Evolutionary conservation across 2,329 filamentous ascomycete species (phyloP).

Genomic region (Cladophialophora psammophila): DNA sequence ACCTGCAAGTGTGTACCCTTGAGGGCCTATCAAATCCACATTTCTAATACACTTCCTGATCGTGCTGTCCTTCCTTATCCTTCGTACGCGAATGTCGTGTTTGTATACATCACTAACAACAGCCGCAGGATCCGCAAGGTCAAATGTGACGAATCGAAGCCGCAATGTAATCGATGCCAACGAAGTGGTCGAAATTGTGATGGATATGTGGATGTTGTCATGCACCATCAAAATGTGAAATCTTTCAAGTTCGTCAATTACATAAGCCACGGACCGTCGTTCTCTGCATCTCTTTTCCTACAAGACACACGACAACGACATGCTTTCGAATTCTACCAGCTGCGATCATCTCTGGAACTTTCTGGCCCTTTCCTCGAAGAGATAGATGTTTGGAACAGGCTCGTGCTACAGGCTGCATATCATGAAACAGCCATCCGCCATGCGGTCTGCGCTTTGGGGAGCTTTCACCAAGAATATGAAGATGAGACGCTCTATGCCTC

Average conservation of each 20-base stretch:
- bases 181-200: slow-evolving; percentile 6
- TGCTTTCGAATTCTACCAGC: slow-evolving; percentile 11
- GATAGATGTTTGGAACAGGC: slow-evolving; percentile 13
- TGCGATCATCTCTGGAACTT: slow-evolving; percentile 9
- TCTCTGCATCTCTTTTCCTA: not conserved
- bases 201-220: slow-evolving; percentile 9
- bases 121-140: slow-evolving; percentile 12
- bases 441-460: slow-evolving; percentile 4
- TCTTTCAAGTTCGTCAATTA: slow-evolving; percentile 11
- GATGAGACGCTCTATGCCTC: not conserved
- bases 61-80: not conserved
- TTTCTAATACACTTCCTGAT: not conserved
- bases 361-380: slow-evolving; percentile 10
- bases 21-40: not conserved
- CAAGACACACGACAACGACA: slow-evolving; percentile 4
- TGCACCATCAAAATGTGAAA: not conserved
- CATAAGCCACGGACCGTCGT: slow-evolving; percentile 5
- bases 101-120: not conserved
- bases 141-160: slow-evolving; percentile 14
- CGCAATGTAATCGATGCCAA: slow-evolving; percentile 1
- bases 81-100: not conserved
- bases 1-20: slow-evolving; percentile 8
- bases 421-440: slow-evolving; percentile 11
- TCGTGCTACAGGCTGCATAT: slow-evolving; percentile 5
- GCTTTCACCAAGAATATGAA: slow-evolving; percentile 16